Conservation (phyloP, 2,329 filamentous ascomycete genomes). For the Akanthomyces muscarius region DNA sequence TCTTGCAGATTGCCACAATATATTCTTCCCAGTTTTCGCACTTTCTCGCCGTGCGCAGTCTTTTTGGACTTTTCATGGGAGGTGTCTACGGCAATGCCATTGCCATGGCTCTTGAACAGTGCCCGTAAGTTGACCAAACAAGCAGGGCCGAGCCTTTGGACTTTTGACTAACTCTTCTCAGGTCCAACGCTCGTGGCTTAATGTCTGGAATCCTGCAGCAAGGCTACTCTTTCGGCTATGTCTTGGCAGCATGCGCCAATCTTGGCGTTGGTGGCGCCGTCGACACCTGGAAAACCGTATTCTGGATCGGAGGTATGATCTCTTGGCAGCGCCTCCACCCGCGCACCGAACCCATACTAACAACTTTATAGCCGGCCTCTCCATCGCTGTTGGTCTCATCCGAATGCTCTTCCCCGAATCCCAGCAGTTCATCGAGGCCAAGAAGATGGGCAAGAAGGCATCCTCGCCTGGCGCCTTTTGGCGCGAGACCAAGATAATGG, state of each 20-base stretch:
- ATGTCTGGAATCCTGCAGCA: constrained; percentile 82
- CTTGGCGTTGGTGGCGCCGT: constrained; percentile 63
- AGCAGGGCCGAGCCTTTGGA: neutral
- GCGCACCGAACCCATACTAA: neutral
- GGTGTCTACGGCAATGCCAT: constrained; percentile 77
- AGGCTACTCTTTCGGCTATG: constrained; percentile 76
- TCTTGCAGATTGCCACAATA: constrained; percentile 70
- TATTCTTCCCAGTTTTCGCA: constrained; percentile 68
- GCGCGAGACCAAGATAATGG: constrained; percentile 64
- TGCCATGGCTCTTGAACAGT: constrained; percentile 72
- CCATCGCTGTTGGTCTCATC: constrained; percentile 64
- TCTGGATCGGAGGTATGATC: constrained; percentile 59
- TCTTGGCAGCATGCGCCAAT: constrained; percentile 71
- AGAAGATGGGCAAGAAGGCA: constrained; percentile 51
- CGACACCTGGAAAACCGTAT: constrained; percentile 70
- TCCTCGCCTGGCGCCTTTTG: constrained; percentile 55
- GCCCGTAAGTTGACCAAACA: constrained; percentile 47
- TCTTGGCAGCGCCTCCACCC: constrained; percentile 10
- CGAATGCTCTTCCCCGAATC: constrained; percentile 70
- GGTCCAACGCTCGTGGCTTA: constrained; percentile 65
- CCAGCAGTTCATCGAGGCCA: constrained; percentile 68
- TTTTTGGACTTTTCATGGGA: constrained; percentile 78
- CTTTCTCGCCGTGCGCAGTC: constrained; percentile 68
- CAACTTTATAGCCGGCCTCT: constrained; percentile 50
- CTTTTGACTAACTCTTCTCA: constrained; percentile 25